Evolutionary conservation across 2,329 filamentous ascomycete genomes (phyloP).

Genomic region (Aspergillus novoparasiticus): DNA sequence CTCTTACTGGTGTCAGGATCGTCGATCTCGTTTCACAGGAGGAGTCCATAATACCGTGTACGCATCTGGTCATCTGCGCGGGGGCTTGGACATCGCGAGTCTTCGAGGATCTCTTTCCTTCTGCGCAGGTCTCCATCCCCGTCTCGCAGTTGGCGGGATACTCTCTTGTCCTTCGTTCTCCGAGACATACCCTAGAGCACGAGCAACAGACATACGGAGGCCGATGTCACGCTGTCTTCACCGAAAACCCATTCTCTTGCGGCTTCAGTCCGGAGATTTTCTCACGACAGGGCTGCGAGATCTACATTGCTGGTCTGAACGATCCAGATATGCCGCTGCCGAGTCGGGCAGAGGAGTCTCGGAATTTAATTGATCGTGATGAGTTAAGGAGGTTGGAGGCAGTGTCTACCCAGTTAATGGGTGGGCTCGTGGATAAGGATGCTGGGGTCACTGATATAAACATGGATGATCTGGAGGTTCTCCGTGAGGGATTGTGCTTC

Average conservation of each 20-base stretch:
- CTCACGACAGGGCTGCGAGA: conserved; percentile 64
- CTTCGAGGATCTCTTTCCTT: conserved; percentile 66
- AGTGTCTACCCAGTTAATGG: conserved; percentile 38
- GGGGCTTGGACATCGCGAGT: conserved; percentile 72
- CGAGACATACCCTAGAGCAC: conserved; percentile 44
- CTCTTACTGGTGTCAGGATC: conserved; percentile 58
- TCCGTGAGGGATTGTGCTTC: conserved; percentile 71
- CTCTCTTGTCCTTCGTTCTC: conserved; percentile 67
- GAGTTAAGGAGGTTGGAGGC: conserved; percentile 39
- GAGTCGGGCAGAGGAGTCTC: conserved; percentile 45
- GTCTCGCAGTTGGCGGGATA: conserved; percentile 69
- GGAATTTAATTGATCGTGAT: conserved; percentile 44
- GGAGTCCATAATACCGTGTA: conserved; percentile 57
- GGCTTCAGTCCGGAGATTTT: conserved; percentile 73
- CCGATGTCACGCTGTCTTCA: conserved; percentile 70
- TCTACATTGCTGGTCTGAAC: conserved; percentile 76
- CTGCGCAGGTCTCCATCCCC: conserved; percentile 55
- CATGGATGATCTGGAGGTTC: conserved; percentile 59
- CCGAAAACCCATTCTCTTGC: conserved; percentile 52
- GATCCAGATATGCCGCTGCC: conserved; percentile 62
- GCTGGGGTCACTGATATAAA: conserved; percentile 22
- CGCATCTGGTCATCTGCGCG: conserved; percentile 66
- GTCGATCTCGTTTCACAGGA: conserved; percentile 38
- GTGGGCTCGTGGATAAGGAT: conserved; percentile 22
- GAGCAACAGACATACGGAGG: conserved; percentile 40